Conservation (phyloP, 495 filamentous ascomycete genomes). For the Penicillium pancosmium region DNA sequence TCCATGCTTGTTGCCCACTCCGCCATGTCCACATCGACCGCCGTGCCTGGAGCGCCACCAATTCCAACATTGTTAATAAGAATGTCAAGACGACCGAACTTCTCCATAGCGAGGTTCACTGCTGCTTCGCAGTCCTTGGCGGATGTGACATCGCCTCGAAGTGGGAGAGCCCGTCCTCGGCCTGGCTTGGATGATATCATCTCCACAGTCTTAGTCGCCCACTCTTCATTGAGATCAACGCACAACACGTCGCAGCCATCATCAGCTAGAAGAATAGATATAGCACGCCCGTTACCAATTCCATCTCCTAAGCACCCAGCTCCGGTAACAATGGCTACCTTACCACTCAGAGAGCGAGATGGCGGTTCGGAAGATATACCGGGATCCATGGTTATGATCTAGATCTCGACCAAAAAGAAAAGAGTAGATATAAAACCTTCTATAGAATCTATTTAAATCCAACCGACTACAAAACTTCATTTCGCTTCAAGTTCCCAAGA, state of each 20-base stretch:
- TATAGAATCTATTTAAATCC: not conserved
- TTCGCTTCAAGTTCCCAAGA: slow-evolving; percentile 4
- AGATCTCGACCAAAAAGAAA: slow-evolving; percentile 1
- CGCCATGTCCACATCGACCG: slow-evolving; percentile 55
- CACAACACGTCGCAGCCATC: slow-evolving; percentile 58
- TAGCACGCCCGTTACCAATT: slow-evolving; percentile 63
- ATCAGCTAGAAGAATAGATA: slow-evolving; percentile 57
- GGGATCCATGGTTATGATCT: slow-evolving; percentile 20
- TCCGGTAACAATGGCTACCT: slow-evolving; percentile 62
- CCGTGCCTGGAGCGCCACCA: slow-evolving; percentile 53
- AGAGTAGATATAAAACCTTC: not conserved
- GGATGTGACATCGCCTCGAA: slow-evolving; percentile 52
- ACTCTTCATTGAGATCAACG: slow-evolving; percentile 49
- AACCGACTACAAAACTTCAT: no score
- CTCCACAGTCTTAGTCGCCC: slow-evolving; percentile 50
- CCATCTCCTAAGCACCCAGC: slow-evolving; percentile 55
- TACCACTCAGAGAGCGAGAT: slow-evolving; percentile 38
- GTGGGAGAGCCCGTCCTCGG: slow-evolving; percentile 36
- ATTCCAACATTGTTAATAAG: slow-evolving; percentile 61
- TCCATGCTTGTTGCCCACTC: slow-evolving; percentile 56
- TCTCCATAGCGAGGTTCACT: slow-evolving; percentile 39
- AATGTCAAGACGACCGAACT: slow-evolving; percentile 56
- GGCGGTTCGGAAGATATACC: slow-evolving; percentile 26
- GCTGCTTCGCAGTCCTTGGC: slow-evolving; percentile 46
- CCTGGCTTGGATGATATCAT: slow-evolving; percentile 43